Percentiles rank a stretch among this genome's conserved stretches.
These are phyloP conservation scores for Hypoxylon sp. DNA, from an alignment of 2,329 filamentous ascomycete genomes.

Conservation along the genomic window DNA sequence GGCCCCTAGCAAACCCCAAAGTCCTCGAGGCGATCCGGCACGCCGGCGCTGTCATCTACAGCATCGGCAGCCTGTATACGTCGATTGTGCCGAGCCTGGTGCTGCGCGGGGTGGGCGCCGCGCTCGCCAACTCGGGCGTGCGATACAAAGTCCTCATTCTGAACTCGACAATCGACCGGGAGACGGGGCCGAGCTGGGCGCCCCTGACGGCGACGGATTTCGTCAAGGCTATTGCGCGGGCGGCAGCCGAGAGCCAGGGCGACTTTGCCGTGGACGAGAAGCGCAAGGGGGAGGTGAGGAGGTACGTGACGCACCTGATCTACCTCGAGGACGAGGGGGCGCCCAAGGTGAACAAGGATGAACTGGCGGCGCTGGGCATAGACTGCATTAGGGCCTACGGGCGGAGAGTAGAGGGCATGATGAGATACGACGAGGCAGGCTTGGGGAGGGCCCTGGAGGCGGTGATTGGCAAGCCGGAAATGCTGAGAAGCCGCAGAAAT, in stretches of 20 bases:
- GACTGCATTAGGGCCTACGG: conserved; percentile 85
- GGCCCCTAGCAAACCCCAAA: conserved; percentile 84
- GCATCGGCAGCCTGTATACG: conserved; percentile 94
- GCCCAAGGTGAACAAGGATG: conserved; percentile 77
- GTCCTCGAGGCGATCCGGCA: conserved; percentile 77
- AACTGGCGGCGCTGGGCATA: conserved; percentile 77
- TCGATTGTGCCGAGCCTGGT: conserved; percentile 88
- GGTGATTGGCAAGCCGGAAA: conserved; percentile 74
- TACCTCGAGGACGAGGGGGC: conserved; percentile 80
- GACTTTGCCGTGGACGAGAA: conserved; percentile 53
- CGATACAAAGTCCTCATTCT: conserved; percentile 85
- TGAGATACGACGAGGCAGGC: conserved; percentile 82
- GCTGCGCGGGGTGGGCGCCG: conserved; percentile 80
- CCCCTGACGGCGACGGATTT: conserved; percentile 86
- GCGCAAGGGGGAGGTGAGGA: conserved; percentile 62
- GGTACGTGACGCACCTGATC: conserved; percentile 87
- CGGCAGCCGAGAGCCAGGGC: conserved; percentile 77
- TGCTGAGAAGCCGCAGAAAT: conserved; percentile 62
- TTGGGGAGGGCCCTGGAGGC: conserved; percentile 82
- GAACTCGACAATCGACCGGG: conserved; percentile 87
- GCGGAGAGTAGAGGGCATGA: conserved; percentile 67
- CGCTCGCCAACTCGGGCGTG: conserved; percentile 59
- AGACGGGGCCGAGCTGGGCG: conserved; percentile 78
- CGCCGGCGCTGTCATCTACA: conserved; percentile 84
- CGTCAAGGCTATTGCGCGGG: conserved; percentile 81